Base-by-base conservation (phyloP, 2,329 filamentous ascomycete genomes). In the Beauveria scarabaeidicola region DNA sequence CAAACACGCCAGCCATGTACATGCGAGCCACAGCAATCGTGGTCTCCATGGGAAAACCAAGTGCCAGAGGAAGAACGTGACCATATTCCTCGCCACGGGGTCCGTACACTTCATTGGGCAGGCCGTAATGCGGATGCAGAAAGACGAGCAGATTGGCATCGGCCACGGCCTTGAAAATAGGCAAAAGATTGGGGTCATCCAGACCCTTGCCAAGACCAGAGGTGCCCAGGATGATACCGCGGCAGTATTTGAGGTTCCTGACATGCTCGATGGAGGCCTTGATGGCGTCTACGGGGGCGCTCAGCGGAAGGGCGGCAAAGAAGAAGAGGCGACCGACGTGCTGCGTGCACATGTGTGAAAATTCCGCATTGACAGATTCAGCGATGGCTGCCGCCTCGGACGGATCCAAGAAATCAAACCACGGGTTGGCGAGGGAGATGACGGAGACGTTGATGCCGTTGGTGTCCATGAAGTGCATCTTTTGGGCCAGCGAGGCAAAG, bases 41-140 rank as follows among this genome's bases (percentile, higher is more conserved):
- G 0, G 92, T 97, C 74, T 97, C 92, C 65, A 97, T 83, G 0
- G 92, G 91, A 69, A 96, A 96, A 0, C 92, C 92, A 3, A 97
- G 76, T 0, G 91, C 90, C 0, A 97, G 77, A 0, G 91, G 89
- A 2, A 97, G 78, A 1, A 96, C 91, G 70, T 96, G 92, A 0
- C 92, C 92, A 69, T 95, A 96, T 62, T 87, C 86, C 23, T 75
- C 77, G 44, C 82, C 83, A 8, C 87, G 78, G 0, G 89, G 83
- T 0, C 92, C 92, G 74, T 89, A 96, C 3, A 95, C 90, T 9
- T 85, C 82, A 61, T 83, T 82, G 0, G 91, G 91, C 2, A 97
- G 81, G 1, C 92, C 92, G 70, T 97, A 96, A 73, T 97, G 92
- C 29, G 92, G 92, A 72, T 97, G 92, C 55, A 97, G 73, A 75